These are phyloP conservation scores for Fusarium sp. DNA, from an alignment of 2,329 filamentous ascomycete genomes.

Conservation along the genomic window DNA sequence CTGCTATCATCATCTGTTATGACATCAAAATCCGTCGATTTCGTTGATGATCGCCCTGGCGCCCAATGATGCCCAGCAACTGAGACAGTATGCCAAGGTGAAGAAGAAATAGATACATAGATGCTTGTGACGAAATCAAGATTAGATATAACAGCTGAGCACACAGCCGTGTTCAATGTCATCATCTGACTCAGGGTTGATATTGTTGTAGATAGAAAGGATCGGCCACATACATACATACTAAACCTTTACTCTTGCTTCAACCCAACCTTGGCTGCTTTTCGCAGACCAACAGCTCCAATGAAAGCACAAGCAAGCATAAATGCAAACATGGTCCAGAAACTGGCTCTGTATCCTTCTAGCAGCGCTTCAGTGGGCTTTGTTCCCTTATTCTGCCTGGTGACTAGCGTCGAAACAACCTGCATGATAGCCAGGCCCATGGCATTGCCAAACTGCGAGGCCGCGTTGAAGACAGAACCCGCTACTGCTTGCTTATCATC, in stretches of 20 bases:
- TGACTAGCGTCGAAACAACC: conserved; percentile 54
- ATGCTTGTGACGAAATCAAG: no score
- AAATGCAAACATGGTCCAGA: conserved; percentile 60
- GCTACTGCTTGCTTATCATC: conserved; percentile 66
- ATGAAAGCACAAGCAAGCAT: conserved; percentile 54
- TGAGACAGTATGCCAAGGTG: no score
- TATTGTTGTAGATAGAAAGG: no score
- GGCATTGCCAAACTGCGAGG: conserved; percentile 63
- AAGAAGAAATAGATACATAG: no score
- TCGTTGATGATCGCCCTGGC: no score
- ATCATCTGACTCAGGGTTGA: no score
- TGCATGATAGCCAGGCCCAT: conserved; percentile 59
- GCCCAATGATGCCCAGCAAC: no score
- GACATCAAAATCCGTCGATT: no score
- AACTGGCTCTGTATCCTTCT: conserved; percentile 59
- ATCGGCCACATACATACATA: no score
- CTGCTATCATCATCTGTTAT: no score
- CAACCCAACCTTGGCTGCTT: conserved; percentile 47
- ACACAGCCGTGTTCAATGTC: no score
- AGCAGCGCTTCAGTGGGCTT: conserved; percentile 49
- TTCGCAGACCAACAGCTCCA: conserved; percentile 50
- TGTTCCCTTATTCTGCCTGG: conserved; percentile 45
- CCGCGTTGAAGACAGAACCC: conserved; percentile 69
- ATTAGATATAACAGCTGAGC: no score
- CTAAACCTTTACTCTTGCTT: conserved; percentile 43